Evolutionary conservation across 2,329 filamentous ascomycete genomes (phyloP).

Genomic region (Fusarium sp.): DNA sequence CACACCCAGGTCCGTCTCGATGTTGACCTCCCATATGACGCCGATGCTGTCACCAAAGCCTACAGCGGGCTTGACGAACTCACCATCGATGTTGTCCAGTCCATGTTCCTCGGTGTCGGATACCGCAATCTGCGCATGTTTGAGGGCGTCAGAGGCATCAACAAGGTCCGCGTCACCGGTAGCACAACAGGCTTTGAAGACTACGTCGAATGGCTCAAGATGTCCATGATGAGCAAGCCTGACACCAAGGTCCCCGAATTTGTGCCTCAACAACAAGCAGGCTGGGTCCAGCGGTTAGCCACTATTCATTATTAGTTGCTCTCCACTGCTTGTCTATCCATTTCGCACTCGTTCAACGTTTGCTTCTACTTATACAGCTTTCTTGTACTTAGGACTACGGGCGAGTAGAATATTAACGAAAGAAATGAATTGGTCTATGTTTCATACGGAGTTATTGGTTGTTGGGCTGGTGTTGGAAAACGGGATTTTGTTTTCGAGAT

Average conservation of each 20-base stretch:
- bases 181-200: conserved; percentile 53
- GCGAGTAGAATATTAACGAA: conserved; percentile 28
- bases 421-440: conserved; percentile 11
- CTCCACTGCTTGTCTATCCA: not conserved
- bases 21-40: conserved; percentile 48
- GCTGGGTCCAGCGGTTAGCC: conserved; percentile 40
- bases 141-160: conserved; percentile 55
- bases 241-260: conserved; percentile 36
- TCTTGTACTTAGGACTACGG: not conserved
- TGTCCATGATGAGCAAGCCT: conserved; percentile 48
- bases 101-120: conserved; percentile 51
- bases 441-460: conserved; percentile 24
- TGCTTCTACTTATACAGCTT: conserved; percentile 3
- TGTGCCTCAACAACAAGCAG: conserved; percentile 28
- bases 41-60: conserved; percentile 44
- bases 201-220: conserved; percentile 54
- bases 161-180: conserved; percentile 49
- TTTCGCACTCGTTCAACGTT: not conserved
- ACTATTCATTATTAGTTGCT: conserved; percentile 33
- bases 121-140: conserved; percentile 52
- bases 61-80: conserved; percentile 53
- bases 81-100: conserved; percentile 52
- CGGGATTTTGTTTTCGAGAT: conserved; percentile 5
- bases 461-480: conserved; percentile 8
- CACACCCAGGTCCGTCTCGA: conserved; percentile 55